Conservation (phyloP, 1,139 yeast genomes). For the Lodderomyces beijingensis region DNA sequence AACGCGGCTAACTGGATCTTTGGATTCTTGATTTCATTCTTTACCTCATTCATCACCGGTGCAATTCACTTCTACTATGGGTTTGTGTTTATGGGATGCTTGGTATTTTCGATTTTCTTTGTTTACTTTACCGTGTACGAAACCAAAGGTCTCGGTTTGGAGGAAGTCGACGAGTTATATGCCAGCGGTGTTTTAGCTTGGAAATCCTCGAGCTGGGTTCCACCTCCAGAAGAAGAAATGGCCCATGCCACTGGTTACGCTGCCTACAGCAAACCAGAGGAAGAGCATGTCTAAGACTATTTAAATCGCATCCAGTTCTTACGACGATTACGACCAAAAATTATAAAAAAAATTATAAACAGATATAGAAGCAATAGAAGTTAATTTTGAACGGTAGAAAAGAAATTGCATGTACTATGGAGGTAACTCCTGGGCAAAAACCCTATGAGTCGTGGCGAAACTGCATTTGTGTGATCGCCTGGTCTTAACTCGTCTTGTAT, state of each 20-base stretch:
- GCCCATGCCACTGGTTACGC: slow-evolving; percentile 25
- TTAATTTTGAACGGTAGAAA: no score
- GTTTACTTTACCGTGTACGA: slow-evolving; percentile 55
- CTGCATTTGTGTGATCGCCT: no score
- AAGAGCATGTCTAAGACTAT: slow-evolving; percentile 20
- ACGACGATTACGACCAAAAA: no score
- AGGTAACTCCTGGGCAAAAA: no score
- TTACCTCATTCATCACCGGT: slow-evolving; percentile 64
- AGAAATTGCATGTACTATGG: no score
- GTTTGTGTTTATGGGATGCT: slow-evolving; percentile 71
- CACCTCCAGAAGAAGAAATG: slow-evolving; percentile 33
- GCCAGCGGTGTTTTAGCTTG: slow-evolving; percentile 40
- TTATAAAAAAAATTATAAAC: no score
- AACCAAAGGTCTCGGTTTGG: slow-evolving; percentile 60
- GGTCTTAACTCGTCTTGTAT: no score
- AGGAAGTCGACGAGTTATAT: slow-evolving; percentile 63
- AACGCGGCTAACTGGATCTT: slow-evolving; percentile 75
- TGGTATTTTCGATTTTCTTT: slow-evolving; percentile 50
- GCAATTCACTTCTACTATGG: slow-evolving; percentile 52
- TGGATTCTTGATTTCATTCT: slow-evolving; percentile 73
- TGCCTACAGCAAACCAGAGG: slow-evolving; percentile 21
- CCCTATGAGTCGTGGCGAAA: no score
- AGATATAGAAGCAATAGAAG: no score
- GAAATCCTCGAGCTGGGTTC: slow-evolving; percentile 45
- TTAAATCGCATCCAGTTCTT: no score